Evolutionary conservation across 257 asterid genomes (phyloP).

Genomic region (Oldenlandia corymbosa): DNA sequence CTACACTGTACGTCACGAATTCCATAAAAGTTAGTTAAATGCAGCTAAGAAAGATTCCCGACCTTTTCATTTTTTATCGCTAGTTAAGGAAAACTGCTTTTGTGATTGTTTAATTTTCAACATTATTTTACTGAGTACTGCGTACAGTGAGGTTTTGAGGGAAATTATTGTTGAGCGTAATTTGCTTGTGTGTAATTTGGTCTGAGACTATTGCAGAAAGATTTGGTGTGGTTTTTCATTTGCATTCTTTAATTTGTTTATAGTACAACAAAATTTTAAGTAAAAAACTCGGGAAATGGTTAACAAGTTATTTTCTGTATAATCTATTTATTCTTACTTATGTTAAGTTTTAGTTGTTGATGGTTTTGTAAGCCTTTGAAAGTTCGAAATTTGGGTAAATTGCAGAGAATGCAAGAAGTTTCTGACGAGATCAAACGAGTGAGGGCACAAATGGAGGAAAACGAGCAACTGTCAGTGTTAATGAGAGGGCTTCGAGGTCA

Average conservation of each 20-base stretch:
- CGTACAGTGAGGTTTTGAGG: not conserved
- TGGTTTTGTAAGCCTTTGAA: slow-evolving; percentile 1
- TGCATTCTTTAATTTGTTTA: no score
- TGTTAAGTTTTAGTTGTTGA: slow-evolving; percentile 1
- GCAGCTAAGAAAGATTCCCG: slow-evolving; percentile 11
- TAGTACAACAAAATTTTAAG: no score
- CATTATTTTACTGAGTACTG: not conserved
- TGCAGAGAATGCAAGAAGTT: slow-evolving; percentile 89
- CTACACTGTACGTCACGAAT: slow-evolving; percentile 46
- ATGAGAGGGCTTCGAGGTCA: slow-evolving; percentile 98
- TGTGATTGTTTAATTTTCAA: not conserved
- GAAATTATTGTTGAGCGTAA: slow-evolving; percentile 1
- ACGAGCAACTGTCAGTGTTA: slow-evolving; percentile 74
- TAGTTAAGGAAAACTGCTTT: not conserved
- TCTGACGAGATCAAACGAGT: slow-evolving; percentile 90
- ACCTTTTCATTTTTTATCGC: not conserved
- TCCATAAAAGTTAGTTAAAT: not conserved
- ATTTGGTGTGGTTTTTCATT: no score
- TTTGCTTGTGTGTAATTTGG: no score
- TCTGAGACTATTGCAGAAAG: no score
- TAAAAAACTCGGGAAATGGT: no score
- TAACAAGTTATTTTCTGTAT: not conserved
- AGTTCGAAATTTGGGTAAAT: slow-evolving; percentile 23
- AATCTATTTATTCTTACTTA: not conserved
- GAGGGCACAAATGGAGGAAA: slow-evolving; percentile 98